These are phyloP conservation scores for Diaporthe sp. DNA, from an alignment of 2,329 filamentous ascomycete species.

Conservation along the genomic window DNA sequence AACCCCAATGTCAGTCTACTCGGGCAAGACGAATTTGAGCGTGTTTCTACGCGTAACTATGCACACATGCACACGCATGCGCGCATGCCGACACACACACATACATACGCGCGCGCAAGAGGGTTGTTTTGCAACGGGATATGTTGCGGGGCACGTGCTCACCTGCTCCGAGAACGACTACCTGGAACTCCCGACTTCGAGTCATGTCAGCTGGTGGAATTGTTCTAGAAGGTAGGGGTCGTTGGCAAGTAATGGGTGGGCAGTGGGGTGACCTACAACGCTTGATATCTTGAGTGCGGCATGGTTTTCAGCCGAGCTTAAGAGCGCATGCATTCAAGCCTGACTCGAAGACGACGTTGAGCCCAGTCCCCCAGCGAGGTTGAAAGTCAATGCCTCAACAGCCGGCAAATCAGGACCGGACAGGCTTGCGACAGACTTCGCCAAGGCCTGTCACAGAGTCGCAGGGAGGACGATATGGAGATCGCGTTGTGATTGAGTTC, in stretches of 20 bases:
- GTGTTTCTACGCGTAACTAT: not conserved
- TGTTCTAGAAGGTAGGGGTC: slow-evolving; percentile 24
- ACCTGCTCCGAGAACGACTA: slow-evolving; percentile 87
- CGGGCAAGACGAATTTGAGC: slow-evolving; percentile 18
- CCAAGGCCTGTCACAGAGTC: slow-evolving; percentile 39
- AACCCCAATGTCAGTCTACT: slow-evolving; percentile 48
- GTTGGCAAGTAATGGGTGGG: slow-evolving; percentile 3
- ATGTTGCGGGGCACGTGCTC: slow-evolving; percentile 49
- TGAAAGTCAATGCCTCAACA: slow-evolving; percentile 31
- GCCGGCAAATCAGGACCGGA: slow-evolving; percentile 34
- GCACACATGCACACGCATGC: not conserved
- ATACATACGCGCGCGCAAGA: not conserved
- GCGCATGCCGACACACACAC: not conserved
- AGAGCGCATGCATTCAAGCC: slow-evolving; percentile 39
- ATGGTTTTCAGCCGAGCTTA: slow-evolving; percentile 38
- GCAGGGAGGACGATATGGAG: slow-evolving; percentile 36
- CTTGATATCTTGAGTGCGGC: slow-evolving; percentile 42
- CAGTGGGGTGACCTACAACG: slow-evolving; percentile 38
- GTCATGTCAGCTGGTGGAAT: slow-evolving; percentile 31
- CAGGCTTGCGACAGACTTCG: slow-evolving; percentile 30
- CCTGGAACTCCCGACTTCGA: slow-evolving; percentile 81
- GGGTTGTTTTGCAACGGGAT: slow-evolving; percentile 15
- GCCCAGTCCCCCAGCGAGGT: not conserved
- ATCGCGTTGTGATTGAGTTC: slow-evolving; percentile 34
- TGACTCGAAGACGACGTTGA: slow-evolving; percentile 20